Base-by-base conservation (phyloP, 2,329 filamentous ascomycete species). In the Orbilia brochopaga region DNA sequence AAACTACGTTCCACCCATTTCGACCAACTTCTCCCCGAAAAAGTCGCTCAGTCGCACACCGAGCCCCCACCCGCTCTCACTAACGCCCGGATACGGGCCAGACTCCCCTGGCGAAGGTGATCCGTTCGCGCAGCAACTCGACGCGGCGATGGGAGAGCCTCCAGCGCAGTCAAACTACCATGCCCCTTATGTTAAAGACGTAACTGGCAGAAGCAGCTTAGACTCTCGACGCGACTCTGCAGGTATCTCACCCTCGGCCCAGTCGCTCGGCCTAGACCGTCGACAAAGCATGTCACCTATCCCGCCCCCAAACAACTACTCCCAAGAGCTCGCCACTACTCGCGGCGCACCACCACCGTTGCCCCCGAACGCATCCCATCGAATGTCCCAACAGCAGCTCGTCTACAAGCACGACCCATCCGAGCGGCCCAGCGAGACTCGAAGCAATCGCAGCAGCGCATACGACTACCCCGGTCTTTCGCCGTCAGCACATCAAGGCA, bases 331-430 rank as follows among this genome's bases (percentile, higher is more conserved):
- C 8, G 59, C 63, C 44, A 59, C 35, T 15, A 37, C 53, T 8
- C 48, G 66, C 30, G 66, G 66, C 27, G 66, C 32, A 0, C 59
- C 66, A 1, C 59, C 66, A 10, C 66, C 66, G 13, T 54, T 59
- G n/a, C 40, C 63, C 10, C 66, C 66, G 32, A 55, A 53, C 35
- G 59, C 66, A 21, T 70, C 66, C 13, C 66, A 70, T 51, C 66
- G 66, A 44, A 59, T 70, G 66, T 60, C 66, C 4, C 66, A 70
- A 17, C 37, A 42, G 13, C 60, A 70, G 37, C 66, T 70, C 54
- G 66, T 70, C 21, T 70, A 70, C 42, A 70, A 70, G 35, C 66
- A 70, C 63, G 66, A 70, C 19, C 66, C 66, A 24, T 60, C 54
- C 59, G 66, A 70, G 37, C 63, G 61, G 8, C 66, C 59, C n/a